Base-by-base conservation (phyloP, 192 early-diverging fungal genomes). In the Backusella psychrophila region DNA sequence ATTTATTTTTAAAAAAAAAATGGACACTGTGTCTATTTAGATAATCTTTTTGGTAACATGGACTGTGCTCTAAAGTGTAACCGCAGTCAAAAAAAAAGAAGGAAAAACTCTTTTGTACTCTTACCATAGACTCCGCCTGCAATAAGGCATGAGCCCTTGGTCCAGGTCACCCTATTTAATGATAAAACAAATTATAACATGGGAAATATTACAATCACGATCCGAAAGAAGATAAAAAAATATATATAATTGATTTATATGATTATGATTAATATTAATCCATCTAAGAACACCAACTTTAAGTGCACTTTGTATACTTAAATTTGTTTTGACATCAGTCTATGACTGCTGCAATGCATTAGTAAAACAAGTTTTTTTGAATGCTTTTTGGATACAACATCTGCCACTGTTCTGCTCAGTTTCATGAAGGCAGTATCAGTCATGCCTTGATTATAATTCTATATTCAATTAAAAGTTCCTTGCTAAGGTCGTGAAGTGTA, bases 401-500 rank as follows among this genome's bases (percentile, higher is more conserved):
- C 63, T 52, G 59, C 41, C 44, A 73, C 34, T 21, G 41, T 73
- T 73, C 49, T 31, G 34, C 71, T 33, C 34, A 73, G 36, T n/a
- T 59, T 73, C 31, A 33, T 73, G 63, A 46, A 59, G 33, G n/a
- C 35, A 73, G 63, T 11, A 73, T 73, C n/a, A 39, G 33, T 59
- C 52, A 73, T 73, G 49, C 38, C 71, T 38, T 73, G 53, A 7
- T 34, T 38, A 21, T 33, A 23, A 21, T 73, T 53, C 71, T 12
- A 56, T 15, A 63, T 33, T 73, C 71, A 35, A 31, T 73, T 53
- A 73, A 73, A 46, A 73, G 71, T 21, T 73, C n/a, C n/a, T 19
- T 31, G 17, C 56, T 17, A 26, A 73, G 34, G 63, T 59, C 46
- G 34, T 46, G 63, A 26, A 73, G 34, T 63, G n/a, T 52, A 2